phyloP scores from a whole-genome alignment of 352 stramenopile genomes.

The Thraustochytrium striatum region DNA sequence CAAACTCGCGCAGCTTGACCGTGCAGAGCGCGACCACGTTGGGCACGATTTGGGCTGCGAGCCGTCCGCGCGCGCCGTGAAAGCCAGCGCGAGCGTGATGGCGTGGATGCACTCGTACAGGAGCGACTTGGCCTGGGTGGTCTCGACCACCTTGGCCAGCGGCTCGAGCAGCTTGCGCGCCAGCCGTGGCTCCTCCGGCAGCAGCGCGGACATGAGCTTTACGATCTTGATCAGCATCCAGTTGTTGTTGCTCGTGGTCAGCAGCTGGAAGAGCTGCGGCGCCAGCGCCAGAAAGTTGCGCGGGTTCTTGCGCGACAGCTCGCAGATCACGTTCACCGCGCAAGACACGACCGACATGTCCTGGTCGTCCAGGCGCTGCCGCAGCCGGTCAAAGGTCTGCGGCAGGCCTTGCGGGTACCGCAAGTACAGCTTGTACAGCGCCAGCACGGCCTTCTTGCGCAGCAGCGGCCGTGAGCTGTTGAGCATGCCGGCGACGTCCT shows the following conservation, averaged over 20 bases:
- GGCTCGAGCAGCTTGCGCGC: conserved; percentile 96
- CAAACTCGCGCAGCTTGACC: conserved; percentile 88
- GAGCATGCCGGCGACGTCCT: conserved; percentile 83
- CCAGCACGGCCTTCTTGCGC: conserved; percentile 95
- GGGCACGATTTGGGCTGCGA: conserved; percentile 84
- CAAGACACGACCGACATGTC: conserved; percentile 93
- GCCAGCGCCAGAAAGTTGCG: conserved; percentile 96
- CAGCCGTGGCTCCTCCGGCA: conserved; percentile 93
- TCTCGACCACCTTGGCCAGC: conserved; percentile 91
- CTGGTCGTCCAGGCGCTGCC: conserved; percentile 89
- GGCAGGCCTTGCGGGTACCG: conserved; percentile 94
- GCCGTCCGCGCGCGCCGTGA: conserved; percentile 92
- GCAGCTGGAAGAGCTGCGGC: conserved; percentile 94
- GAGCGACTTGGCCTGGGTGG: conserved; percentile 94
- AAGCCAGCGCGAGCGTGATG: conserved; percentile 91
- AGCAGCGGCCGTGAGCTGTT: conserved; percentile 90
- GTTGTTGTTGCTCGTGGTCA: conserved; percentile 97
- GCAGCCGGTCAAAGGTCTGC: conserved; percentile 95
- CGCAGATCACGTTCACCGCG: conserved; percentile 98
- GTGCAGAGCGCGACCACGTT: conserved; percentile 90
- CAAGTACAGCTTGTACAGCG: conserved; percentile 97
- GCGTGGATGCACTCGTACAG: conserved; percentile 85
- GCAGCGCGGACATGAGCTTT: conserved; percentile 93
- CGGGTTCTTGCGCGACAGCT: conserved; percentile 97
- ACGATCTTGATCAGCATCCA: conserved; percentile 99